Evolutionary conservation across 208 protist species (phyloP), one percentile per base, ranked within the genome.

Genomic region (Trypanosoma grayi): DNA sequence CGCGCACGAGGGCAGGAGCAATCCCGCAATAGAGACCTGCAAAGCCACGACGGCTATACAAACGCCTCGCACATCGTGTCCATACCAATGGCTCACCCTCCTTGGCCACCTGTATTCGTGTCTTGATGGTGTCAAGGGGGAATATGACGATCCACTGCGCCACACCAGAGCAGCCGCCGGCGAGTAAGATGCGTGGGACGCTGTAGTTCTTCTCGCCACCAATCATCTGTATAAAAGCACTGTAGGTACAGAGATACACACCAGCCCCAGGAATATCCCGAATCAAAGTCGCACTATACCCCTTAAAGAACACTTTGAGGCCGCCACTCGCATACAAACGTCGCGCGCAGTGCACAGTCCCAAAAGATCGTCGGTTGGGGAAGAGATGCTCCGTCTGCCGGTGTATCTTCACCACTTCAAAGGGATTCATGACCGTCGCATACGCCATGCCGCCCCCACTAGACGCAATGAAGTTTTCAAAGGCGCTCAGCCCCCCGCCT

Each of bases 41-140:
- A 36, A 64, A 47, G 3, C 66, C 66, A 31, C 45, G 47, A n/a
- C 20, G 27, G n/a, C 47, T 60, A 18, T 63, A 70, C 5, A 70
- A 36, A 18, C 20, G 8, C 46, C 64, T 45, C 10, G 64, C 64
- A 36, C 55, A 61, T 18, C 57, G 64, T 50, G 57, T 55, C 64
- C 55, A 70, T 10, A 30, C 43, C 45, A 58, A 31, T 24, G 28
- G 18, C 24, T 66, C 50, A 2, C 41, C 48, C 11, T 44, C n/a
- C 30, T 60, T 64, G 25, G 57, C 25, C 14, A 75, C 61, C 70
- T 97, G 91, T 59, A 95, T 67, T 27, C 81, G 72, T 33, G 91
- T 87, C 77, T 97, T 95, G 2, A 95, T 77, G 0, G 91, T 95
- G 66, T 97, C 91, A 50, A 97, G 83, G 8, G 88, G 91, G 60